Percentiles rank a stretch among this genome's conserved stretches.
These are phyloP conservation scores for Aspergillus fumigatus DNA, from an alignment of 2,329 filamentous ascomycete species.

Conservation along the genomic window DNA sequence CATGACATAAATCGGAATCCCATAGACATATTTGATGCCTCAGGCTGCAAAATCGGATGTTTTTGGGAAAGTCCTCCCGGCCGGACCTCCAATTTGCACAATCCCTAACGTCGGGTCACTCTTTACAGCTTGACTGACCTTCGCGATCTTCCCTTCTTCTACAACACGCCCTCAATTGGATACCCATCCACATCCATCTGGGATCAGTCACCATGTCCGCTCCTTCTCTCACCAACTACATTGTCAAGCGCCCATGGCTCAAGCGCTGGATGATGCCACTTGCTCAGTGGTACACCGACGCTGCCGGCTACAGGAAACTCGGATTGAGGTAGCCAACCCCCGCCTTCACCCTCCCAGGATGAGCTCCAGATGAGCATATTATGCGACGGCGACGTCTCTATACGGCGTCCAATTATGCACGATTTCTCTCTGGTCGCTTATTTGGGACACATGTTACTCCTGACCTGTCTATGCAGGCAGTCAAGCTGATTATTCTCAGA, in stretches of 20 bases:
- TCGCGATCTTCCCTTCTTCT: constrained; percentile 20
- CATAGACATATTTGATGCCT: constrained; percentile 7
- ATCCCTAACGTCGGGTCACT: constrained; percentile 37
- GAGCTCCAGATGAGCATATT: constrained; percentile 7
- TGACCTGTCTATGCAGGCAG: neutral
- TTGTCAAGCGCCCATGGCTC: constrained; percentile 83
- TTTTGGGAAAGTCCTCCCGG: constrained; percentile 27
- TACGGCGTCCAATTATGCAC: neutral
- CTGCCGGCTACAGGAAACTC: constrained; percentile 87
- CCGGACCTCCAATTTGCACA: constrained; percentile 38
- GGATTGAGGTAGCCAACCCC: constrained; percentile 68
- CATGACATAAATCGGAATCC: constrained; percentile 15
- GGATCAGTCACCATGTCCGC: constrained; percentile 58
- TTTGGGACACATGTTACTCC: constrained; percentile 4
- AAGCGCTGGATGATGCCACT: constrained; percentile 72
- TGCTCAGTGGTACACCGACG: constrained; percentile 82
- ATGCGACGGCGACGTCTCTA: neutral
- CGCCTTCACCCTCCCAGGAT: constrained; percentile 10
- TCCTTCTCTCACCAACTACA: constrained; percentile 68
- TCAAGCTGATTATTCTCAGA: constrained; percentile 47
- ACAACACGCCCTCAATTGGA: constrained; percentile 30
- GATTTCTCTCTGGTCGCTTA: constrained; percentile 3
- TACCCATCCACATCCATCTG: constrained; percentile 11
- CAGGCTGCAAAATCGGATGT: constrained; percentile 19
- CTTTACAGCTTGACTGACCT: constrained; percentile 29